Conservation (phyloP, 1,139 yeast species). For the Arxiozyma telluris region DNA sequence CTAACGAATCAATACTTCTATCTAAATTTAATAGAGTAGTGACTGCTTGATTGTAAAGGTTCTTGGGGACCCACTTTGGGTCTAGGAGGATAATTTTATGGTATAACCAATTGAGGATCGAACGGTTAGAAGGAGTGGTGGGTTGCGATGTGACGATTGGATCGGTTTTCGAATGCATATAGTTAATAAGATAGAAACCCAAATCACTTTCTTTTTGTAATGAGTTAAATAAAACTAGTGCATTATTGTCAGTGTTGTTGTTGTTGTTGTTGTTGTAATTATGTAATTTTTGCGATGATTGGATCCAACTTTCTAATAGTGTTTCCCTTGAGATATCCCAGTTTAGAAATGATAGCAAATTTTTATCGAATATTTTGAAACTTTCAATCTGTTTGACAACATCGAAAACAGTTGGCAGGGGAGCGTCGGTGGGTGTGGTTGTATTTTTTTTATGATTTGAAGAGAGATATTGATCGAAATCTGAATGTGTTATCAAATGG, state of each 20-base stretch:
- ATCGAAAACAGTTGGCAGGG: slow-evolving; percentile 15
- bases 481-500: slow-evolving; percentile 9
- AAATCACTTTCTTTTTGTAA: neutral
- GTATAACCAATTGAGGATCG: neutral
- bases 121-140: neutral
- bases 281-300: slow-evolving; percentile 11
- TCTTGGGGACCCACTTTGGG: neutral
- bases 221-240: neutral
- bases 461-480: neutral
- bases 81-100: neutral
- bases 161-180: neutral
- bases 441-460: too few species aligned
- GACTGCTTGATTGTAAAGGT: neutral
- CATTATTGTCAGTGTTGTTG: too few species aligned
- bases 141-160: neutral
- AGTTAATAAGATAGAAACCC: neutral
- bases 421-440: too few species aligned
- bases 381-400: slow-evolving; percentile 8
- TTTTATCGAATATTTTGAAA: slow-evolving; percentile 9
- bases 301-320: slow-evolving; percentile 17
- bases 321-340: slow-evolving; percentile 9
- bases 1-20: neutral
- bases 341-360: slow-evolving; percentile 8
- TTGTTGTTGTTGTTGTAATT: too few species aligned
- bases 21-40: neutral